Evolutionary conservation across 2,329 filamentous ascomycete genomes (phyloP).

Genomic region (Aspergillus sp.): DNA sequence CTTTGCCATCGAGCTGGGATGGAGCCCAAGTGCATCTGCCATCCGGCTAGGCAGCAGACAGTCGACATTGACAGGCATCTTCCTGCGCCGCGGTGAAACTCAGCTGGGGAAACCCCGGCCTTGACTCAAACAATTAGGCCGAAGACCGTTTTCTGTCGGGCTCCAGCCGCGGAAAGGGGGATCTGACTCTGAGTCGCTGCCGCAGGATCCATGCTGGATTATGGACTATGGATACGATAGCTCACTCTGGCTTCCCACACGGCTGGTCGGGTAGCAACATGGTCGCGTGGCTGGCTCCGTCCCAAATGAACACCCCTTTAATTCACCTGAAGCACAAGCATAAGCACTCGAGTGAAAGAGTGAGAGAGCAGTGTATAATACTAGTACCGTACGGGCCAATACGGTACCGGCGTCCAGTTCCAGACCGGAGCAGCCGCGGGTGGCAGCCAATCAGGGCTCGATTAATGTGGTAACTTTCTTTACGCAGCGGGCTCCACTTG

Average conservation of each 20-base stretch:
- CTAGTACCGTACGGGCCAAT: not conserved
- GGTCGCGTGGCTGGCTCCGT: not conserved
- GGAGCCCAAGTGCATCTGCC: not conserved
- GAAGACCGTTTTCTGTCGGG: conserved; percentile 24
- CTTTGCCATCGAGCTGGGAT: too few relatives aligned
- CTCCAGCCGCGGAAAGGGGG: conserved; percentile 14
- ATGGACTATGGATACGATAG: not conserved
- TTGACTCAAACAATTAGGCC: conserved; percentile 9
- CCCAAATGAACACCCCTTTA: not conserved
- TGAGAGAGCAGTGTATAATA: not conserved
- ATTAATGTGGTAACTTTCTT: not conserved
- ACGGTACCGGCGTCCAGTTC: not conserved
- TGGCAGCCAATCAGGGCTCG: not conserved
- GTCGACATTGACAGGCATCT: too few relatives aligned
- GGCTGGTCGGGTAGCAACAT: not conserved
- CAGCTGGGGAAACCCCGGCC: too few relatives aligned
- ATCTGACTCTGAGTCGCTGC: not conserved
- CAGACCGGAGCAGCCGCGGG: not conserved
- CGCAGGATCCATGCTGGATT: not conserved
- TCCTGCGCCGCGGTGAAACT: not conserved
- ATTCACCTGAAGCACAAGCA: not conserved
- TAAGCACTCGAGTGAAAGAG: too few relatives aligned
- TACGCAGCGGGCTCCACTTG: not conserved
- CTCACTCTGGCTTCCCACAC: not conserved
- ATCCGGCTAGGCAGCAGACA: not conserved